Evolutionary conservation across 164 flowering plant species (phyloP).

Genomic region (Stephania yunnanensis): DNA sequence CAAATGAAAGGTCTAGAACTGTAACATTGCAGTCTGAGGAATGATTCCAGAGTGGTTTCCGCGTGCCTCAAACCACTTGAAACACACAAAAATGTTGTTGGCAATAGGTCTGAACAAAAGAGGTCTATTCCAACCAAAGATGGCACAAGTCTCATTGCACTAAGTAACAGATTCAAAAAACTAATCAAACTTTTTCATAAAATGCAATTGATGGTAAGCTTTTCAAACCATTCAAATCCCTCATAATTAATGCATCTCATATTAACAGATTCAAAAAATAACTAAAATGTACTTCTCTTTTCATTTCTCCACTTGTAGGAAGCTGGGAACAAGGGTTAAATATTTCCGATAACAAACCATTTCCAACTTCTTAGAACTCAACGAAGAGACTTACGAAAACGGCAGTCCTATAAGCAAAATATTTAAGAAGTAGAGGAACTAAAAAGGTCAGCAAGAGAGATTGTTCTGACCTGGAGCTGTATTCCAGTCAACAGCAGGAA

Average conservation of each 20-base stretch:
- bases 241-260: too few relatives aligned
- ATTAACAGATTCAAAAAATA: too few relatives aligned
- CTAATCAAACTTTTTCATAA: too few relatives aligned
- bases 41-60: neutral
- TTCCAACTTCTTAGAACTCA: too few relatives aligned
- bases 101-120: neutral
- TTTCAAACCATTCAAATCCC: too few relatives aligned
- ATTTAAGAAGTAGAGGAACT: neutral
- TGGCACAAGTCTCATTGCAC: too few relatives aligned
- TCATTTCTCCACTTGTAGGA: too few relatives aligned
- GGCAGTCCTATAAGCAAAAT: neutral
- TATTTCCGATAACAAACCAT: too few relatives aligned
- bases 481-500: slow-evolving; percentile 26
- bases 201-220: too few relatives aligned
- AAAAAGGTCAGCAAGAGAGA: neutral
- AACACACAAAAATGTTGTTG: neutral
- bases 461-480: slow-evolving; percentile 30
- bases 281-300: too few relatives aligned
- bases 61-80: neutral
- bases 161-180: too few relatives aligned
- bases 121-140: neutral
- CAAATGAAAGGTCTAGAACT: neutral
- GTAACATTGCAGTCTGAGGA: neutral
- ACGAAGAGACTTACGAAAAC: neutral
- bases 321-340: too few relatives aligned